These are phyloP conservation scores for Serpula lacrymans DNA, from an alignment of 768 basidiomycete genomes.

Conservation along the genomic window DNA sequence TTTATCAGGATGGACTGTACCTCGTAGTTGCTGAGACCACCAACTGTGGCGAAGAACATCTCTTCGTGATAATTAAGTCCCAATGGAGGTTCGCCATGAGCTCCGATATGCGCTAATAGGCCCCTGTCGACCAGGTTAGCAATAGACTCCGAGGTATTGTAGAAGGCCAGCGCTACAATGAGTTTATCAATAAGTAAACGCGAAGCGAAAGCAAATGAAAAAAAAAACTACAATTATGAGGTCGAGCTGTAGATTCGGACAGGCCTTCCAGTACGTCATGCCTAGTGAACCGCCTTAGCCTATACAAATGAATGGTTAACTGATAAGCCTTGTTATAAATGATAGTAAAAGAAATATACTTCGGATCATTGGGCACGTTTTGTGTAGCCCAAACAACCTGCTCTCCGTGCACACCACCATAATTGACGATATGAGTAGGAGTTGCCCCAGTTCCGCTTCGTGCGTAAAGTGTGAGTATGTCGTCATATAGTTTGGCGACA, in stretches of 20 bases:
- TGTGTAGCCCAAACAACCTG: constrained; percentile 64
- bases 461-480: constrained; percentile 59
- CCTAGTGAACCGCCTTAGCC: constrained; percentile 59
- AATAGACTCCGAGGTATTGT: constrained; percentile 66
- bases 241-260: constrained; percentile 59
- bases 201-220: too few relatives aligned
- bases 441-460: constrained; percentile 69
- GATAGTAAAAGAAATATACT: constrained; percentile 36
- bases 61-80: constrained; percentile 78
- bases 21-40: constrained; percentile 71
- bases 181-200: not conserved
- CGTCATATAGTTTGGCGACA: constrained; percentile 61
- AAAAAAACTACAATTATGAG: constrained; percentile 47
- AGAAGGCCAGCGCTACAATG: constrained; percentile 53
- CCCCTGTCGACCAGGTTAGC: constrained; percentile 68
- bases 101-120: constrained; percentile 62
- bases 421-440: constrained; percentile 75
- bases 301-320: constrained; percentile 20
- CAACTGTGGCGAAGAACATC: constrained; percentile 60
- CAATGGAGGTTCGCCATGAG: constrained; percentile 70
- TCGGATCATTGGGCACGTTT: constrained; percentile 65
- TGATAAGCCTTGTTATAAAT: not conserved
- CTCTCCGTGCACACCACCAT: constrained; percentile 70
- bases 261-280: constrained; percentile 62
- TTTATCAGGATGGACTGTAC: constrained; percentile 31